Evolutionary conservation across 345 rosid species (phyloP).

Genomic region (Pistacia atlantica): DNA sequence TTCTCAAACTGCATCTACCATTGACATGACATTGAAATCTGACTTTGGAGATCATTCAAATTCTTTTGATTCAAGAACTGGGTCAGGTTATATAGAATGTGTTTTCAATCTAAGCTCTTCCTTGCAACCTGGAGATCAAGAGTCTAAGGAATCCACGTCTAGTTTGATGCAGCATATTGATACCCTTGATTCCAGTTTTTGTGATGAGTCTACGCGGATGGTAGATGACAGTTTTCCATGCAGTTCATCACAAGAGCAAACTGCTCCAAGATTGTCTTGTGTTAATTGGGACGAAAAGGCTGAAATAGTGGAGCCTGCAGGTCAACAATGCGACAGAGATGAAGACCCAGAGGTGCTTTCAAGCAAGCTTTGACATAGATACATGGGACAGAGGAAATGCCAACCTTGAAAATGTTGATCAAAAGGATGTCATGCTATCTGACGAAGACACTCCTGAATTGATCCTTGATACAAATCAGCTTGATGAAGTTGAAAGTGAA

Average conservation of each 20-base stretch:
- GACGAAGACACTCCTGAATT: slow-evolving; percentile 36
- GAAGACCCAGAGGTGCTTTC: slow-evolving; percentile 36
- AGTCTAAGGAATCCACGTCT: slow-evolving; percentile 44
- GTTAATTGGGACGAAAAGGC: slow-evolving; percentile 85
- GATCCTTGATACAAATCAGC: slow-evolving; percentile 30
- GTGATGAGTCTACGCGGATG: slow-evolving; percentile 38
- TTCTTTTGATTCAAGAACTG: slow-evolving; percentile 63
- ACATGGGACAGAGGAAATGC: slow-evolving; percentile 27
- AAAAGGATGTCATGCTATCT: slow-evolving; percentile 29
- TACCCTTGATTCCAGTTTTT: slow-evolving; percentile 44
- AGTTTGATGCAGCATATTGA: slow-evolving; percentile 40
- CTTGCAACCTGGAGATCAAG: slow-evolving; percentile 49
- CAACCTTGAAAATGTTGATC: slow-evolving; percentile 27
- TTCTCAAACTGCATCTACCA: slow-evolving; percentile 41
- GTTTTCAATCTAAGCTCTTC: slow-evolving; percentile 48
- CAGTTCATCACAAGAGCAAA: slow-evolving; percentile 42
- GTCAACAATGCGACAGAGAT: slow-evolving; percentile 29
- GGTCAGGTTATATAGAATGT: slow-evolving; percentile 59
- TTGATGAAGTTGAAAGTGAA: slow-evolving; percentile 74
- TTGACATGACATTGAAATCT: slow-evolving; percentile 52
- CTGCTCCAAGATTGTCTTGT: slow-evolving; percentile 46
- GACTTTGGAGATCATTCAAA: slow-evolving; percentile 52
- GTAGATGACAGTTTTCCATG: slow-evolving; percentile 32
- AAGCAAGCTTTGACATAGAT: slow-evolving; percentile 34
- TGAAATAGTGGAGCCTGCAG: slow-evolving; percentile 58